Evolutionary conservation across 2,329 filamentous ascomycete species (phyloP).

Genomic region (Xylaria sp.): DNA sequence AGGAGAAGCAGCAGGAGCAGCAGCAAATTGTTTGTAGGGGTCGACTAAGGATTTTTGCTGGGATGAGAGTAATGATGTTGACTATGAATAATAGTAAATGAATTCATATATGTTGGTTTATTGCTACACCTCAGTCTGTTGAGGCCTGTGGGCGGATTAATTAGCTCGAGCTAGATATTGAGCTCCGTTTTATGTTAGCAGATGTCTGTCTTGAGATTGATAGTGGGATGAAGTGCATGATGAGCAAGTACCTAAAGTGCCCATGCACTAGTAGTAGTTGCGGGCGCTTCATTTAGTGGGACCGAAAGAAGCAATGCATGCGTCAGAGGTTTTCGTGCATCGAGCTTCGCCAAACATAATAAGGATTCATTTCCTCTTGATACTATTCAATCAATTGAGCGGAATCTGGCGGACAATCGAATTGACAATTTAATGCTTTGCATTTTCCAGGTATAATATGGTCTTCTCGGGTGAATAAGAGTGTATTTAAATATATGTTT

Average conservation of each 20-base stretch:
- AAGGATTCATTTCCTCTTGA: background rate
- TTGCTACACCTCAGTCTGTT: background rate
- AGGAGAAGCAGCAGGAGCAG: background rate
- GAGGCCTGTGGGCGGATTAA: background rate
- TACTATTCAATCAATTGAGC: background rate
- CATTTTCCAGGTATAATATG: background rate
- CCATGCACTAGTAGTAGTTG: background rate
- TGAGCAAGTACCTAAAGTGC: background rate
- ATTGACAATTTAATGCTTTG: background rate
- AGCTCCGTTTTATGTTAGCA: background rate
- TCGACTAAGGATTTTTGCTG: too few relatives aligned
- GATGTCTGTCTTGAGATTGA: background rate
- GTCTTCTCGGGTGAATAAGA: background rate
- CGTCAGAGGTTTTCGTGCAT: background rate
- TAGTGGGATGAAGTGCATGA: background rate
- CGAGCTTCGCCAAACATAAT: background rate
- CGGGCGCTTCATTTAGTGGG: conserved; percentile 2
- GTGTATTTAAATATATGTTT: background rate
- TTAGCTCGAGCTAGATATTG: background rate
- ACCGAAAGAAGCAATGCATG: background rate
- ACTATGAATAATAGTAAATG: too few relatives aligned
- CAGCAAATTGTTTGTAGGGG: background rate
- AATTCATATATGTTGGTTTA: background rate
- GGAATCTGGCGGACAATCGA: background rate
- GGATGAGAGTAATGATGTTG: too few relatives aligned